Base-by-base conservation (phyloP, 345 rosid species). In the Iberis pinnata region DNA sequence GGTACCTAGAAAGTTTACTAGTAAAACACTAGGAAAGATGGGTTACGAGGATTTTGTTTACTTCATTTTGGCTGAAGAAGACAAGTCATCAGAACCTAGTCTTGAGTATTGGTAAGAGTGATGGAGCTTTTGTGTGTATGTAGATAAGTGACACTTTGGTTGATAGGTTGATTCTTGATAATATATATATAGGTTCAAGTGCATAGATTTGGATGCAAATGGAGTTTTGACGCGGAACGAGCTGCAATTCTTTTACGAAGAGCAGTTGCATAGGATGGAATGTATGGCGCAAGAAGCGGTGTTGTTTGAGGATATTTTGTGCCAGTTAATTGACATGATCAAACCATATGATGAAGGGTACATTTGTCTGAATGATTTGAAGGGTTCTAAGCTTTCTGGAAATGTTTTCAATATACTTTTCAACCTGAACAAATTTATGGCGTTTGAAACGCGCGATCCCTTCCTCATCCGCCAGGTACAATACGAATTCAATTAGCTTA, bases 201-300 rank as follows among this genome's bases (percentile, higher is more conserved):
- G 94, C 77, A 74, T 84, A 67, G 97, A 89, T 79, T 77, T 89
- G 84, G 97, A 89, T 75, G 86, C 78, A 25, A 89, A 89, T 76
- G 95, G 95, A 64, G 63, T 86, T 61, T 31, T 89, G 55, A 86
- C 96, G 3, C 77, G 89, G 39, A 88, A 84, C 54, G 96, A 88
- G 58, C 78, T 88, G 86, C 94, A 84, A 45, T 88, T 81, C 79
- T 88, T 78, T 71, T 89, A 82, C 38, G 97, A 89, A 65, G 97
- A 89, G 78, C 96, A 89, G 66, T 76, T 89, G 75, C 97, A 87
- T 69, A 79, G 97, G 53, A 89, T 89, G 97, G 97, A 89, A 52
- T 89, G 97, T 78, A 82, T 89, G 97, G 96, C 89, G 6, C 97
- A 89, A 64, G 97, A 89, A 60, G 88, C 96, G 58, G 96, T 89